These are phyloP conservation scores for Aspergillus brunneoviolaceus DNA, from an alignment of 2,329 filamentous ascomycete species.

Conservation along the genomic window DNA sequence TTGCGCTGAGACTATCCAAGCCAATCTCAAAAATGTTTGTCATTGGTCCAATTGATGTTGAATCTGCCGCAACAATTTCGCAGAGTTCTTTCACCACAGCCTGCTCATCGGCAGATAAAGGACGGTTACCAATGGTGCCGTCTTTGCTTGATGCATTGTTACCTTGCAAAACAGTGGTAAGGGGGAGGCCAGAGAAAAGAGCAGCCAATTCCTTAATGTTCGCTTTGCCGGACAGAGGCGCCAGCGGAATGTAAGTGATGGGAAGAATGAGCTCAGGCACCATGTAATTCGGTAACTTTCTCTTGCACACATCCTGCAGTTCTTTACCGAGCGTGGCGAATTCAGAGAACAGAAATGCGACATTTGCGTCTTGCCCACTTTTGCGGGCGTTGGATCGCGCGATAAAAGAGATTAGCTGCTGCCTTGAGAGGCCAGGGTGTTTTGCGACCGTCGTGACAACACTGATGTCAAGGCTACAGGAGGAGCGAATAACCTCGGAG, in stretches of 20 bases:
- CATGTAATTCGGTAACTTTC: conserved; percentile 30
- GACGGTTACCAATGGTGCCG: conserved; percentile 8
- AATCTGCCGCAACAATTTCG: conserved; percentile 21
- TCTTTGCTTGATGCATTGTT: conserved; percentile 11
- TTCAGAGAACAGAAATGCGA: conserved; percentile 21
- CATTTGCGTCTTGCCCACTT: conserved; percentile 11
- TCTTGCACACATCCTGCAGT: conserved; percentile 26
- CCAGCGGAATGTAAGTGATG: conserved; percentile 27
- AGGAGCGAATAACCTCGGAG: conserved; percentile 30
- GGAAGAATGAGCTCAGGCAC: conserved; percentile 30
- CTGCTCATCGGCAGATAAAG: conserved; percentile 27
- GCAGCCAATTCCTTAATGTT: conserved; percentile 32
- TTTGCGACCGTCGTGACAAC: conserved; percentile 32
- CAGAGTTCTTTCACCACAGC: conserved; percentile 26
- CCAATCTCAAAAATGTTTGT: conserved; percentile 41
- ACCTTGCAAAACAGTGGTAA: conserved; percentile 24
- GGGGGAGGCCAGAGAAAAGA: conserved; percentile 28
- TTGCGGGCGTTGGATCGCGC: conserved; percentile 16
- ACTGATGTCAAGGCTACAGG: conserved; percentile 21
- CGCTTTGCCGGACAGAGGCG: conserved; percentile 33
- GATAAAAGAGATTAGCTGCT: conserved; percentile 33
- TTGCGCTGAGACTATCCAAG: conserved; percentile 40
- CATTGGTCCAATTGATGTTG: conserved; percentile 18
- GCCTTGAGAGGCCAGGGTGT: conserved; percentile 26
- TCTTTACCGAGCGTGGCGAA: conserved; percentile 21